Evolutionary conservation across 2,329 filamentous ascomycete genomes (phyloP), one percentile per base, ranked within the genome.

Genomic region (Ceratocystiopsis brevicomis): DNA sequence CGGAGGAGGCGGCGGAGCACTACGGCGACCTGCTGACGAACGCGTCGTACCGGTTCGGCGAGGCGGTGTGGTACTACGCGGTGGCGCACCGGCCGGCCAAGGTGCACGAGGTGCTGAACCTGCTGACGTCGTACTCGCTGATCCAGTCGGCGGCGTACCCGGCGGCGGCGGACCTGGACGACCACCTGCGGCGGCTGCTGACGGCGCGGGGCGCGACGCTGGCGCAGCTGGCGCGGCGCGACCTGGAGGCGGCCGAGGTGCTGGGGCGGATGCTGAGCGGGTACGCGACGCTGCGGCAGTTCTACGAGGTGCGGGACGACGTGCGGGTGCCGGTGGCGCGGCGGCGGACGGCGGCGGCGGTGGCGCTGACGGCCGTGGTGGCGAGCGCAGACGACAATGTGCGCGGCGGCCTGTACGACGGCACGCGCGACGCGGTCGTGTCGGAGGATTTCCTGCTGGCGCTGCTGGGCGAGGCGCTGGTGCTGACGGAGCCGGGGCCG

Each of bases 41-140:
- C 47, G 72, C 75, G 37, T 80, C 81, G 1, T 74, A 83, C 52
- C 73, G 80, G 44, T 95, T 88, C 52, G 88, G 88, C 43, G 76
- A 88, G 50, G 83, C 85, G 1, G 69, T 96, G 17, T 78, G 90
- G 62, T 95, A 92, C 64, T 96, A 90, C 57, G 81, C 88, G 19
- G 74, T 92, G 13, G 82, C 86, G 3, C 86, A 92, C 54, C 75
- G 78, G 21, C 65, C 75, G 2, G 67, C 71, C 49, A 92, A 88
- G 59, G 78, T 95, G 42, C 83, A 83, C 53, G 78, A 86, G 49
- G 81, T 94, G 17, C 70, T 94, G 38, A 83, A 92, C 55, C 72
- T 90, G 3, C 74, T 96, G 42, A 88, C 86, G 52, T 85, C 85
- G 2, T 81, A 86, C 57, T 94, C 81, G 39, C 69, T 96, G 15